Evolutionary conservation across 2,329 filamentous ascomycete genomes (phyloP), one percentile per base, ranked within the genome.

Genomic region (Zymoseptoria brevis): DNA sequence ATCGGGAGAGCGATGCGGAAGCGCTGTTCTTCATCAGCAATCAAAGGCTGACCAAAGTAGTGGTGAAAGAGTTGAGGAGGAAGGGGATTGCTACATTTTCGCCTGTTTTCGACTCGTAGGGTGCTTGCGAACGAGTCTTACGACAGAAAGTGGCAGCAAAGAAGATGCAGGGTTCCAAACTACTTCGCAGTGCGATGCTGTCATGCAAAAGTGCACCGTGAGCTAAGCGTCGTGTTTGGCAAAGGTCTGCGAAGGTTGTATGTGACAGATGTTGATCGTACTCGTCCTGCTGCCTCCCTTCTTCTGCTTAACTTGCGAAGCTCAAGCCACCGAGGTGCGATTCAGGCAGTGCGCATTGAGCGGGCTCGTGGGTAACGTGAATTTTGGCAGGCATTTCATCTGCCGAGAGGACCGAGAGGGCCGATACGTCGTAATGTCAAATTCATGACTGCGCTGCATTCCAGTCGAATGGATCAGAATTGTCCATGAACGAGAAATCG

Each of bases 401-500:
- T n/a, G 16, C 7, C 13, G 35, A 16, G 35, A 45, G 16, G 4
- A 16, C 1, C 7, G 5, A 45, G 4, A 45, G 7, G 4, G 13
- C 3, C 13, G 35, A 13, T 45, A 2, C 7, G 35, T 16, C 35
- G 35, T n/a, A 4, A 6, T 7, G 35, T 6, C 13, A 13, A 45
- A 6, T 8, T 58, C 58, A 64, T 53, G 58, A 54, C 21, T 56
- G 54, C n/a, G 56, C 49, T 11, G 53, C 49, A 21, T 53, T 63
- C 61, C 61, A 69, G 45, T 69, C 64, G 35, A 68, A 59, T 8
- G 65, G 64, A 26, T 60, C 64, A 29, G 66, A 21, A 56, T 70
- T 64, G 35, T 72, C 69, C n/a, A 69, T 51, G 48, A 71, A 71
- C 3, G 68, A 67, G 54, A 70, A 64, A 24, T 71, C 70, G 24